These are phyloP conservation scores for Aegilops bicornis DNA, from an alignment of 176 grass and related monocot species.

Conservation along the genomic window DNA sequence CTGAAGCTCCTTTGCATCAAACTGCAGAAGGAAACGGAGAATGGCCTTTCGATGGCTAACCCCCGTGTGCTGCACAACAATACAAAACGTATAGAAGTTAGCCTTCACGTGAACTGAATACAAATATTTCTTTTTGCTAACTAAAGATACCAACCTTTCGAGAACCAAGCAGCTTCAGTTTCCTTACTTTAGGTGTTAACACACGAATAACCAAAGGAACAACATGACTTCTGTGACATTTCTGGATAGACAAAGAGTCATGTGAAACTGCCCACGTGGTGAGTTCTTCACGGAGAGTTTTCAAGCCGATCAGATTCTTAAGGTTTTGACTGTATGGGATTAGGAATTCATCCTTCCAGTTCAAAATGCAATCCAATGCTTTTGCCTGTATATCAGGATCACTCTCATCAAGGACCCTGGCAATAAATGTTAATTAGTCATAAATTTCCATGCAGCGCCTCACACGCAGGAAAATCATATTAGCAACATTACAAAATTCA, in stretches of 20 bases:
- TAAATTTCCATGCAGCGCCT: constrained; percentile 15
- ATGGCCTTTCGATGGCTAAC: constrained; percentile 77
- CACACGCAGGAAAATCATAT: constrained; percentile 1
- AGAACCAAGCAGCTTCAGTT: constrained; percentile 80
- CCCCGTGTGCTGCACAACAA: constrained; percentile 72
- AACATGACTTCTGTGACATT: constrained; percentile 63
- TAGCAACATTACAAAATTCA: constrained; percentile 15
- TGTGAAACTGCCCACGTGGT: constrained; percentile 87
- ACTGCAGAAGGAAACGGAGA: constrained; percentile 85
- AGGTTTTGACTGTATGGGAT: constrained; percentile 61
- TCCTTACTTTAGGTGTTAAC: constrained; percentile 81
- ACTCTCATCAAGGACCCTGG: constrained; percentile 81
- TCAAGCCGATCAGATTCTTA: constrained; percentile 64
- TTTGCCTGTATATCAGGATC: constrained; percentile 81
- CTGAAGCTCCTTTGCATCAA: constrained; percentile 77
- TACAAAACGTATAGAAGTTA: constrained; percentile 27
- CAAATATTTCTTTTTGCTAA: constrained; percentile 7
- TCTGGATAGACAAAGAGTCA: constrained; percentile 64
- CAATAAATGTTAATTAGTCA: constrained; percentile 15
- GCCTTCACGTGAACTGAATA: constrained; percentile 9
- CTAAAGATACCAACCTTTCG: constrained; percentile 69
- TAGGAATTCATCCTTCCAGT: constrained; percentile 84
- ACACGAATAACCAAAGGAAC: constrained; percentile 82
- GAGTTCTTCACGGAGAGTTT: constrained; percentile 86
- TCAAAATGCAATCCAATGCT: constrained; percentile 86